Evolutionary conservation across 345 rosid genomes (phyloP).

Genomic region (Mangifera indica): DNA sequence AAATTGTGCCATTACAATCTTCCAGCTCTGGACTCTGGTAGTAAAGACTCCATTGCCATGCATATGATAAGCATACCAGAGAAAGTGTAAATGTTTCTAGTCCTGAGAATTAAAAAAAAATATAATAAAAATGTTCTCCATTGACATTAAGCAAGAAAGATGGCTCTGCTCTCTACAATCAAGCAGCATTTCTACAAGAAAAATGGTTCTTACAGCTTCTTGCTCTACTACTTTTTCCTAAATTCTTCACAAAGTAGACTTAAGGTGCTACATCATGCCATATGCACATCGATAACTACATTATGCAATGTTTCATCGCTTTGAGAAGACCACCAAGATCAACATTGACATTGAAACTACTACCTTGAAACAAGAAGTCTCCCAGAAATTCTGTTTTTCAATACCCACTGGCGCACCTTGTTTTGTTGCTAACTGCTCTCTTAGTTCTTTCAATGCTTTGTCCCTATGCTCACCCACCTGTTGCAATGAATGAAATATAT

Average conservation of each 20-base stretch:
- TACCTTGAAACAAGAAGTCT: slow-evolving; percentile 74
- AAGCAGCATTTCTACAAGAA: slow-evolving; percentile 26
- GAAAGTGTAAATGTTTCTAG: not conserved
- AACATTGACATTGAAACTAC: slow-evolving; percentile 87
- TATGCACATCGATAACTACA: slow-evolving; percentile 24
- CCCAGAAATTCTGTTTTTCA: slow-evolving; percentile 75
- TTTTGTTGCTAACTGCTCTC: slow-evolving; percentile 57
- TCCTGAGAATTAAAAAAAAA: slow-evolving; percentile 10
- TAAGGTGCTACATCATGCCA: not conserved
- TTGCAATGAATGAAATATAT: slow-evolving; percentile 8
- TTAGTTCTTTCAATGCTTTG: slow-evolving; percentile 67
- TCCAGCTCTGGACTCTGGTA: too few species aligned
- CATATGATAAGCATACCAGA: not conserved
- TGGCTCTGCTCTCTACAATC: slow-evolving; percentile 10
- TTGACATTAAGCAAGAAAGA: not conserved
- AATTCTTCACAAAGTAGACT: not conserved
- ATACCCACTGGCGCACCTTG: slow-evolving; percentile 26
- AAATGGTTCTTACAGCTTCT: not conserved
- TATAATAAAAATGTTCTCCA: not conserved
- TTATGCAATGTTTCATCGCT: slow-evolving; percentile 38
- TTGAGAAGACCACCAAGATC: slow-evolving; percentile 71
- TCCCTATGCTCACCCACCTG: slow-evolving; percentile 90
- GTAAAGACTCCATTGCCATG: too few species aligned
- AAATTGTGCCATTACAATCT: too few species aligned
- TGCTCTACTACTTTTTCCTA: slow-evolving; percentile 18